Base-by-base conservation (phyloP, 73 alveolate species). In the Paramecium bursaria region DNA sequence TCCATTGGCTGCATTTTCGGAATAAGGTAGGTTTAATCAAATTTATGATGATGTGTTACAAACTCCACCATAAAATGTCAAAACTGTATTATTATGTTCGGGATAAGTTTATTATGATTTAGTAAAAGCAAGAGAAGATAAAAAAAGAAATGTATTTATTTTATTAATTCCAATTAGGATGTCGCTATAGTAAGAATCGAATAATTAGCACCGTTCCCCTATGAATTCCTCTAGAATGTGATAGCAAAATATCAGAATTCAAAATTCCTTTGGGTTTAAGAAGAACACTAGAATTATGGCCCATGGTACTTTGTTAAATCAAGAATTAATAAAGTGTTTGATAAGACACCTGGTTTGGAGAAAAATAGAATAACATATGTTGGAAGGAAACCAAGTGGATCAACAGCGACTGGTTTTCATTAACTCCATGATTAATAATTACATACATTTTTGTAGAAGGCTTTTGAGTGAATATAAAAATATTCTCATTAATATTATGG, bases 31-130 rank as follows among this genome's bases (percentile, higher is more conserved):
- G n/a, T 67, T 75, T 73, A 44, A 74, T 9, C 30, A 67, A 46
- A 60, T 75, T 31, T 85, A 73, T 86, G 61, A 42, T 23, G 89
- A 79, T 19, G 53, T 44, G n/a, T 79, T 52, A 27, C 46, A 76
- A 48, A 26, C 22, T 31, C 33, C 54, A 3, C 89, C 91, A 3
- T 85, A 46, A n/a, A 46, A 73, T 23, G 74, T 50, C 23, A 86
- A 85, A 75, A 94, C 86, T 54, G 92, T 94, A 9, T 75, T 94
- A 33, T 54, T 94, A 74, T 94, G 98, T 74, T 90, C 97, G 26
- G 97, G 98, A n/a, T 85, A 94, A 85, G 97, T 93, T 23, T 88
- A 90, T 75, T 86, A 86, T 76, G 97, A 93, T 46, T 50, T 95
- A 25, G 30, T 67, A 11, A 67, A 67, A 42, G 44, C 22, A 48